These are phyloP conservation scores for Leptomonas pyrrhocoris DNA, from an alignment of 208 protist species.

Conservation along the genomic window DNA sequence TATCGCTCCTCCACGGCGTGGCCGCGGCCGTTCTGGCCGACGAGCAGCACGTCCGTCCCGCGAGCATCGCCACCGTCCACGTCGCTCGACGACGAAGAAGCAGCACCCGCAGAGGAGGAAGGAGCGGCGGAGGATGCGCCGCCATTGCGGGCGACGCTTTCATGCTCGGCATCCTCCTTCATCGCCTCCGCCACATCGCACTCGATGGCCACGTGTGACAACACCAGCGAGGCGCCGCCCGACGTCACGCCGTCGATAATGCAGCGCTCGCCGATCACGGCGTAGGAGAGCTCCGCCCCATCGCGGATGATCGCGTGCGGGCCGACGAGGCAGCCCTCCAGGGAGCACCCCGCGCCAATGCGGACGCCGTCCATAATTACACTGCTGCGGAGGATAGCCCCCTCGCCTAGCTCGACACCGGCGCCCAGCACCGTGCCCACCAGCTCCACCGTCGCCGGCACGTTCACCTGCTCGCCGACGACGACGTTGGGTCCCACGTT, in stretches of 20 bases:
- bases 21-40: slow-evolving; percentile 45
- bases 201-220: slow-evolving; percentile 29
- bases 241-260: slow-evolving; percentile 29
- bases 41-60: slow-evolving; percentile 34
- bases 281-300: slow-evolving; percentile 53
- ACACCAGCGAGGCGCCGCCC: slow-evolving; percentile 16
- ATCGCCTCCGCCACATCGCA: slow-evolving; percentile 12
- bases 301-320: slow-evolving; percentile 45
- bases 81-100: slow-evolving; percentile 19
- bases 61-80: slow-evolving; percentile 4
- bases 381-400: slow-evolving; percentile 52
- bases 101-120: not conserved
- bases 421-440: slow-evolving; percentile 60
- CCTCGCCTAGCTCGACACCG: slow-evolving; percentile 62
- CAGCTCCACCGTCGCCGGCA: slow-evolving; percentile 55
- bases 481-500: slow-evolving; percentile 59
- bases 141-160: not conserved
- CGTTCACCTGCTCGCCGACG: slow-evolving; percentile 61
- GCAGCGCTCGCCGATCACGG: slow-evolving; percentile 60
- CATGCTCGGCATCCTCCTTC: slow-evolving; percentile 1
- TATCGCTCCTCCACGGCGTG: slow-evolving; percentile 33
- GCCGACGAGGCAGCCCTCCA: slow-evolving; percentile 71
- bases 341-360: slow-evolving; percentile 55
- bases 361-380: slow-evolving; percentile 70
- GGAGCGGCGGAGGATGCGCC: not conserved